These are phyloP conservation scores for Neofusicoccum parvum DNA, from an alignment of 2,329 filamentous ascomycete genomes.

Conservation along the genomic window DNA sequence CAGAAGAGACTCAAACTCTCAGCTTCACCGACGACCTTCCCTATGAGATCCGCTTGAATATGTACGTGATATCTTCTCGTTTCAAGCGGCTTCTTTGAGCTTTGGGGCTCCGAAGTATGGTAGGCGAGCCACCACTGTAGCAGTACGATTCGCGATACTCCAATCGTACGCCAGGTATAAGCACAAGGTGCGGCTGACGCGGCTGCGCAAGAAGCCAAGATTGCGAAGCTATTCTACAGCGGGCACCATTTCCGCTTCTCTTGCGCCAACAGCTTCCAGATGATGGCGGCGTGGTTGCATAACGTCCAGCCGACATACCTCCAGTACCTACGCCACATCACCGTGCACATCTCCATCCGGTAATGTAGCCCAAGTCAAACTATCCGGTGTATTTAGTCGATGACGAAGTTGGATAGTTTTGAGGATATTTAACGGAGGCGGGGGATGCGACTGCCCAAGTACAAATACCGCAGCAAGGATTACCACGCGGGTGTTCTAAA, in stretches of 20 bases:
- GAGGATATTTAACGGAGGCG: background rate
- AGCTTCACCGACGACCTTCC: constrained; percentile 14
- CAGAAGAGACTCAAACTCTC: background rate
- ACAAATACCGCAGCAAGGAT: background rate
- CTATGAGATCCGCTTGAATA: constrained; percentile 11
- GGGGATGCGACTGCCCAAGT: background rate
- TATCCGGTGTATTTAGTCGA: background rate
- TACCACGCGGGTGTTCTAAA: background rate
- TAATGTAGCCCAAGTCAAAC: background rate
- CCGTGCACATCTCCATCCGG: background rate
- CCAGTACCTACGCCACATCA: constrained; percentile 14
- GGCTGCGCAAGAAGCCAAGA: background rate
- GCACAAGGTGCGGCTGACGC: background rate
- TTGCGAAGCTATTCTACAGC: background rate
- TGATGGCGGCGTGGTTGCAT: background rate
- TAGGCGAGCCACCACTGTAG: background rate
- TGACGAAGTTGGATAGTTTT: background rate
- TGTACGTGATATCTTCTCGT: background rate
- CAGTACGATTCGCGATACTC: background rate
- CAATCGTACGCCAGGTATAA: background rate
- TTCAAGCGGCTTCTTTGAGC: background rate
- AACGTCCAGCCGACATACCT: constrained; percentile 2
- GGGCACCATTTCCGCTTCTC: background rate
- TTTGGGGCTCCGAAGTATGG: background rate
- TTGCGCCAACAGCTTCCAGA: background rate